Evolutionary conservation across 768 basidiomycete species (phyloP).

Genomic region (Russula lepida): DNA sequence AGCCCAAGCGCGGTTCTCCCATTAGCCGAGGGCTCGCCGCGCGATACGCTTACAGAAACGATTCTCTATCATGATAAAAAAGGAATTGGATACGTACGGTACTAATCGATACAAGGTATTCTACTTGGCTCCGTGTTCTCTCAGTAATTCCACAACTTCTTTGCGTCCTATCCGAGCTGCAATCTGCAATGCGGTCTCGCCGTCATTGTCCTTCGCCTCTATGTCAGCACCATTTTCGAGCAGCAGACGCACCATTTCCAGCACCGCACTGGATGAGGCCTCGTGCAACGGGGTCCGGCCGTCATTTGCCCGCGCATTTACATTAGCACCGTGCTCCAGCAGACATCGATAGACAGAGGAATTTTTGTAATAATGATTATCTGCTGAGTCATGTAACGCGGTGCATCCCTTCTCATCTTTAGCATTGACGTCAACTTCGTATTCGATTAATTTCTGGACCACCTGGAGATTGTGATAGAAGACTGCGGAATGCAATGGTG

Average conservation of each 20-base stretch:
- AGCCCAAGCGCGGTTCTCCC: conserved; percentile 31
- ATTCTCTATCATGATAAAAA: no score
- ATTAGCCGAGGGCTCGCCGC: conserved; percentile 24
- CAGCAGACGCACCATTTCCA: neutral
- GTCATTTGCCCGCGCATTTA: neutral
- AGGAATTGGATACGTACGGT: no score
- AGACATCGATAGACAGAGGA: neutral
- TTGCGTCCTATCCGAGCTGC: no score
- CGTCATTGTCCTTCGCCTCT: neutral
- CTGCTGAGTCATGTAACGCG: neutral
- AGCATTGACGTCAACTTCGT: neutral
- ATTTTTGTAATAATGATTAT: no score
- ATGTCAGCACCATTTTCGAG: neutral
- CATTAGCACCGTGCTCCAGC: neutral
- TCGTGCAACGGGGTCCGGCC: neutral
- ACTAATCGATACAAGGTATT: neutral
- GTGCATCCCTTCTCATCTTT: neutral
- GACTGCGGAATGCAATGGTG: neutral
- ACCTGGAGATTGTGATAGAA: neutral
- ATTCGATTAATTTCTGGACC: neutral
- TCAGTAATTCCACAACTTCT: neutral
- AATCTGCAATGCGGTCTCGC: neutral
- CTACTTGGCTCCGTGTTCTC: neutral
- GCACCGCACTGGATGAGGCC: neutral
- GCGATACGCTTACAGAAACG: conserved; percentile 69